These are phyloP conservation scores for Cyberlindnera xylosilytica DNA, from an alignment of 805 yeast genomes.

Conservation along the genomic window DNA sequence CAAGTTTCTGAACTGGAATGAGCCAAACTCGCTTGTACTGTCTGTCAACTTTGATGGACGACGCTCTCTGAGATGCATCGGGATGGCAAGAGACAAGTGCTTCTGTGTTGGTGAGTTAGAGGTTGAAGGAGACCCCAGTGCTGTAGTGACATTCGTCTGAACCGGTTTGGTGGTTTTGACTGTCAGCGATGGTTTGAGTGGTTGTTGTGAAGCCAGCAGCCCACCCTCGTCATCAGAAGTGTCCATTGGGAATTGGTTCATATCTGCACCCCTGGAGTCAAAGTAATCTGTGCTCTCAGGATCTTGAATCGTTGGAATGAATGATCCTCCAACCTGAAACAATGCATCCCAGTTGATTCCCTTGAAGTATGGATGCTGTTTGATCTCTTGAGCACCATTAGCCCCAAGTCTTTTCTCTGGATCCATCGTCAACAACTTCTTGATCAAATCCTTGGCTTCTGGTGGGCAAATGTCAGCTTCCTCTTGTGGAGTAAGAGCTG, in stretches of 20 bases:
- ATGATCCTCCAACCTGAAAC: constrained; percentile 70
- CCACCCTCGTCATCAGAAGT: constrained; percentile 31
- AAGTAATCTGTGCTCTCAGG: constrained; percentile 92
- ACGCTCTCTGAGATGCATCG: constrained; percentile 62
- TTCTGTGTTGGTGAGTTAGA: constrained; percentile 33
- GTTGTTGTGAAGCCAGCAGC: too few relatives aligned
- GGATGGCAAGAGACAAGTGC: constrained; percentile 45
- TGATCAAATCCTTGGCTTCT: constrained; percentile 72
- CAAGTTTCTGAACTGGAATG: constrained; percentile 84
- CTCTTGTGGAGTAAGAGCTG: constrained; percentile 50
- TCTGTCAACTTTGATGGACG: constrained; percentile 72
- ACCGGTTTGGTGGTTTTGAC: constrained; percentile 5
- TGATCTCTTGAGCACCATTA: constrained; percentile 79
- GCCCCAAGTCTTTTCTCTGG: constrained; percentile 70
- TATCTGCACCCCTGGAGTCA: constrained; percentile 83
- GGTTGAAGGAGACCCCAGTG: constrained; percentile 29
- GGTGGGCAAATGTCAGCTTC: constrained; percentile 57
- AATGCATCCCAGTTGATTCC: constrained; percentile 72
- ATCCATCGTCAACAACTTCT: constrained; percentile 56
- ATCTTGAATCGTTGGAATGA: constrained; percentile 73
- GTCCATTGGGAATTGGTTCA: constrained; percentile 54
- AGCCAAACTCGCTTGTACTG: constrained; percentile 72
- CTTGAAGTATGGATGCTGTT: constrained; percentile 70
- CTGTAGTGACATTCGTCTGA: constrained; percentile 14
- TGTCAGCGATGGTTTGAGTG: constrained; percentile 1